Percentiles rank a stretch among this genome's conserved stretches.
Conservation (phyloP, 106 monocot genomes). For the Dioscorea dumetorum region DNA sequence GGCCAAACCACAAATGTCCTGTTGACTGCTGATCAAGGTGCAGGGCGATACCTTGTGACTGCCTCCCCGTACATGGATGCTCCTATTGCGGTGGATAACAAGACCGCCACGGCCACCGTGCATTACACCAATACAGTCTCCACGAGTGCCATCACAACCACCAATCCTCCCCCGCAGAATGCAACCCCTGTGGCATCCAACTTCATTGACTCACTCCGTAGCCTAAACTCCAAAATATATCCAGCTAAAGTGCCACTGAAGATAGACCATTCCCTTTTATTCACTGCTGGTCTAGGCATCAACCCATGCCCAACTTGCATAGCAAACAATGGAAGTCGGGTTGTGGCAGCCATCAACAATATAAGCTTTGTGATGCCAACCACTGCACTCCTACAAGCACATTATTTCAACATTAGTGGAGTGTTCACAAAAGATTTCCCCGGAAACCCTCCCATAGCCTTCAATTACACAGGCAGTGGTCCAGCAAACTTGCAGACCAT, state of each 20-base stretch:
- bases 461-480: slow-evolving; percentile 28
- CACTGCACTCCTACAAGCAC: slow-evolving; percentile 44
- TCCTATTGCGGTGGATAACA: slow-evolving; percentile 10
- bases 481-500: slow-evolving; percentile 19
- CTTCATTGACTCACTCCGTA: slow-evolving; percentile 33
- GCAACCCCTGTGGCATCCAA: slow-evolving; percentile 28
- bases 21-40: slow-evolving; percentile 11
- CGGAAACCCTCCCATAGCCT: slow-evolving; percentile 17
- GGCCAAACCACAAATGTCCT: slow-evolving; percentile 40
- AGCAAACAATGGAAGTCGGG: slow-evolving; percentile 9
- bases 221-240: slow-evolving; percentile 34
- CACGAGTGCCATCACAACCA: neutral
- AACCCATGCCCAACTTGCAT: slow-evolving; percentile 43
- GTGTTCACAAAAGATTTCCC: slow-evolving; percentile 50
- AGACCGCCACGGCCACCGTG: slow-evolving; percentile 25
- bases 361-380: slow-evolving; percentile 57
- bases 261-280: slow-evolving; percentile 42
- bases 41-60: slow-evolving; percentile 17
- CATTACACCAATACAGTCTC: slow-evolving; percentile 11
- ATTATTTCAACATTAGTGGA: slow-evolving; percentile 39
- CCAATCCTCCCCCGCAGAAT: slow-evolving; percentile 25
- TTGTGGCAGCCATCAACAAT: slow-evolving; percentile 54
- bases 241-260: slow-evolving; percentile 30
- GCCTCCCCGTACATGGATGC: slow-evolving; percentile 28
- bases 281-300: slow-evolving; percentile 50